Evolutionary conservation across 192 early-diverging fungal genomes (phyloP).

Genomic region (Dissophora globulifera): DNA sequence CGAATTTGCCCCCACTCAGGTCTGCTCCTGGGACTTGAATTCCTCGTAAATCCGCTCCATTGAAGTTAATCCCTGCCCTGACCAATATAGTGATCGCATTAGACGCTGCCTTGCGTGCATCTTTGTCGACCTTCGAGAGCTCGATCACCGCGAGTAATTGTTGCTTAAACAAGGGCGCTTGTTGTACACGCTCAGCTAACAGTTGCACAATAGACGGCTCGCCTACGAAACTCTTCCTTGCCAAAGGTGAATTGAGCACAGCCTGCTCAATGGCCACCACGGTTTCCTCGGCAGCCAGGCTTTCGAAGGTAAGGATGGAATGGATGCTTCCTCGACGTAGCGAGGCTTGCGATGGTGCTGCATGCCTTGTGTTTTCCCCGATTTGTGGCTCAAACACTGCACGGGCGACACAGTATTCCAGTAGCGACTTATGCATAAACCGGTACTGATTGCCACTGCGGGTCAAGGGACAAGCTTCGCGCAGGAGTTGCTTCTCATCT

Average conservation of each 20-base stretch:
- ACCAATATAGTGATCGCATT: conserved; percentile 5
- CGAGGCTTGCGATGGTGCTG: no score
- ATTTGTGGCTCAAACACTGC: conserved; percentile 4
- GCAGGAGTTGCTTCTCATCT: neutral
- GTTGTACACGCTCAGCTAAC: neutral
- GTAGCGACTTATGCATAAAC: neutral
- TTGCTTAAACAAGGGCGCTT: neutral
- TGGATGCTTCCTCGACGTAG: neutral
- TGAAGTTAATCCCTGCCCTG: neutral
- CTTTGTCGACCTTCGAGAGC: neutral
- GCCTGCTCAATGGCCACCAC: neutral
- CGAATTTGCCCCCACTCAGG: neutral
- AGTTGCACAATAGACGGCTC: neutral
- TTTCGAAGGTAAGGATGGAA: neutral
- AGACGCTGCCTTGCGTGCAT: neutral
- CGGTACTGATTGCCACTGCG: neutral
- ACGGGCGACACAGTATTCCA: neutral
- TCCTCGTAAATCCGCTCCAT: neutral
- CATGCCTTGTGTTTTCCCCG: neutral
- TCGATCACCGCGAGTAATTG: neutral
- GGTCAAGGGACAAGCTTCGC: neutral
- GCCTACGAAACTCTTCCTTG: neutral
- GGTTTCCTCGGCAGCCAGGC: neutral
- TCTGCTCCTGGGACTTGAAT: conserved; percentile 2
- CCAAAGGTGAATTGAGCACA: neutral